Base-by-base conservation (phyloP, 2,329 filamentous ascomycete genomes). In the Tolypocladium sp. region DNA sequence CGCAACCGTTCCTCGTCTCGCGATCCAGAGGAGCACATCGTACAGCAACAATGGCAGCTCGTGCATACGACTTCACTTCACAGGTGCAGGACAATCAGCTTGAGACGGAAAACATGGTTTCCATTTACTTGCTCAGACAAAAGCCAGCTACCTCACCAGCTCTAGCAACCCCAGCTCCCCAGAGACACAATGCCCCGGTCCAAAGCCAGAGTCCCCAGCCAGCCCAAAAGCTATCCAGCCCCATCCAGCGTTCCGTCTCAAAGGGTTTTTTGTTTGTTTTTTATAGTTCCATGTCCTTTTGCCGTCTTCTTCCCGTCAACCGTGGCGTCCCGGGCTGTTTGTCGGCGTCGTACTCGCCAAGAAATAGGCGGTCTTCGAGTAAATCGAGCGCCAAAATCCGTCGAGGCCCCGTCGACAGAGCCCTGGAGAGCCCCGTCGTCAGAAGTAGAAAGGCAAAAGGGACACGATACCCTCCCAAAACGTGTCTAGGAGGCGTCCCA, bases 251-350 rank as follows among this genome's bases (percentile, higher is more conserved):
- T 63, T 62, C 66, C 63, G 63, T 67, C 66, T 57, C 67, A 58
- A 64, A 65, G 56, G 63, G 59, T 52, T 57, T 64, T 63, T 64
- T 68, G 63, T 63, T 64, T 68, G 67, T 68, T 63, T 63, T 64
- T 64, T 64, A 60, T 66, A 55, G 64, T 65, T 63, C 62, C 64
- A 66, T 57, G 69, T 64, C 64, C 65, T 67, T 64, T 65, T 61
- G 52, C 57, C 56, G 35, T 61, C 62, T 65, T 59, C 46, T 64
- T 30, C 56, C 17, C 7, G 4, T 33, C 46, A n/a, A 17, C 7
- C 27, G 27, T 15, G 27, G 13, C 46, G 15, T n/a, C 17, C 17
- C 3, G 27, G 49, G 30, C 49, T 37, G 49, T 53, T 4, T 4
- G 10, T 37, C 30, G 49, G 10, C 20, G 30, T 22, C 15, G 4